A percentile compares a stretch with the other conserved stretches of the same genome.
Conservation (phyloP, 148 eudicot species). For the Chenopodium berlandieri region DNA sequence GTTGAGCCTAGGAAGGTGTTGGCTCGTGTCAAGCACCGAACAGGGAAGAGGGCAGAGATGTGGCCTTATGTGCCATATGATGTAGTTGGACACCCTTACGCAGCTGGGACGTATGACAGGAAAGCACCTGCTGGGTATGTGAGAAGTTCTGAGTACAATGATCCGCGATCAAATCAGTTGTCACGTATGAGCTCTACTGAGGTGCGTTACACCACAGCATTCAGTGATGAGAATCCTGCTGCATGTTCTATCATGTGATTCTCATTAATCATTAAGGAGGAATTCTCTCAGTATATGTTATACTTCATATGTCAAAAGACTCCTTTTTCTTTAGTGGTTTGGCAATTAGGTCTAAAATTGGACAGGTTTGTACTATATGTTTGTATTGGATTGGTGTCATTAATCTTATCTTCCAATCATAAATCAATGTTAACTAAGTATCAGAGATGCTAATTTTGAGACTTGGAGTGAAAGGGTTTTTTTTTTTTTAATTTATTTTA, state of each 20-base stretch:
- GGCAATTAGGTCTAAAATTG: slow-evolving; percentile 1
- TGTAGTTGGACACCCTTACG: slow-evolving; percentile 79
- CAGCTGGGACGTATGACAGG: slow-evolving; percentile 65
- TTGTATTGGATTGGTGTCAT: not conserved
- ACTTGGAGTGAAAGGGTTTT: not conserved
- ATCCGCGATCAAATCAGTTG: slow-evolving; percentile 43
- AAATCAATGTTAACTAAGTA: not conserved
- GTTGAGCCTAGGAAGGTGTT: slow-evolving; percentile 83
- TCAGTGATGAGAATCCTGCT: slow-evolving; percentile 75
- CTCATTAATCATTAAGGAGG: not conserved
- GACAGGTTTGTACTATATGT: slow-evolving; percentile 2
- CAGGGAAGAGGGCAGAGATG: slow-evolving; percentile 74
- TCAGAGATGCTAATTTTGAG: not conserved
- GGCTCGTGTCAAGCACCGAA: slow-evolving; percentile 61
- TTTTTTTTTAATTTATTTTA: not conserved
- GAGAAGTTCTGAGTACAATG: slow-evolving; percentile 32
- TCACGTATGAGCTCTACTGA: slow-evolving; percentile 86
- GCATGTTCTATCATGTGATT: slow-evolving; percentile 81
- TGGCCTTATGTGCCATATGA: slow-evolving; percentile 95
- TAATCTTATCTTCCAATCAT: not conserved
- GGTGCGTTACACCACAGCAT: slow-evolving; percentile 82
- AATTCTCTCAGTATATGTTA: not conserved
- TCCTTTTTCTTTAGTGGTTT: not conserved
- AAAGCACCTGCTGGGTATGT: slow-evolving; percentile 91
- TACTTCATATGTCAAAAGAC: not conserved